A percentile compares a stretch with the other conserved stretches of the same genome.
Evolutionary conservation across 2,329 filamentous ascomycete genomes (phyloP).

Genomic region (Botryotinia convoluta): DNA sequence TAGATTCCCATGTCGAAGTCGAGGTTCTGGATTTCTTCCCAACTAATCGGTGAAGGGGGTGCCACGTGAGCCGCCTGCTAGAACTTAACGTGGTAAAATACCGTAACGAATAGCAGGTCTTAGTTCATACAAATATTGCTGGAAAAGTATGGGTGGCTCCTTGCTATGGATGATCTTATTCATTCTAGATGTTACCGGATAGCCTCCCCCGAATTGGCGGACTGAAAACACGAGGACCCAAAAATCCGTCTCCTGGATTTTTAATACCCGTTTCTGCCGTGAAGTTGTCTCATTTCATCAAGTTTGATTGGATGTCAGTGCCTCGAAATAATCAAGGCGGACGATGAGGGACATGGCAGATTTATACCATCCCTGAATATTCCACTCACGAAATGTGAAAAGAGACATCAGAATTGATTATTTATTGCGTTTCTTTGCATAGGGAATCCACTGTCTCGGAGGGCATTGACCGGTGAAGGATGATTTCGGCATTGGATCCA

Average conservation of each 20-base stretch:
- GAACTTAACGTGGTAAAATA: not conserved
- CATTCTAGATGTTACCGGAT: conserved; percentile 21
- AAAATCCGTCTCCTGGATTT: conserved; percentile 19
- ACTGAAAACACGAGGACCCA: conserved; percentile 17
- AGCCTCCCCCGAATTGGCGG: conserved; percentile 17
- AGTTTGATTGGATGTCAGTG: conserved; percentile 7
- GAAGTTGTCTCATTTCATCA: conserved; percentile 10
- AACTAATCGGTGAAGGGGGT: conserved; percentile 16
- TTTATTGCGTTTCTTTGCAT: not conserved
- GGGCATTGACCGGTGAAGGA: conserved; percentile 18
- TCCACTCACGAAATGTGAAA: conserved; percentile 15
- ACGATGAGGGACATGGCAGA: conserved; percentile 13
- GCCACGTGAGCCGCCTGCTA: conserved; percentile 15
- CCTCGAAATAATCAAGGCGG: conserved; percentile 9
- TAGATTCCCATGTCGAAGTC: conserved; percentile 18
- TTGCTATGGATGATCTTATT: conserved; percentile 14
- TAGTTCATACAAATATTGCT: conserved; percentile 4
- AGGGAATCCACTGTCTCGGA: conserved; percentile 13
- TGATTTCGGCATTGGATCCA: conserved; percentile 11
- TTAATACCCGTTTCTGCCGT: conserved; percentile 15
- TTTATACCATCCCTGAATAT: conserved; percentile 15
- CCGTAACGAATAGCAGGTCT: conserved; percentile 6
- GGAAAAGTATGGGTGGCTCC: conserved; percentile 3
- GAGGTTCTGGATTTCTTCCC: conserved; percentile 18
- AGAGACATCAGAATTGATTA: not conserved